Evolutionary conservation across 2,329 filamentous ascomycete genomes (phyloP).

Genomic region (Aspergillus sp.): DNA sequence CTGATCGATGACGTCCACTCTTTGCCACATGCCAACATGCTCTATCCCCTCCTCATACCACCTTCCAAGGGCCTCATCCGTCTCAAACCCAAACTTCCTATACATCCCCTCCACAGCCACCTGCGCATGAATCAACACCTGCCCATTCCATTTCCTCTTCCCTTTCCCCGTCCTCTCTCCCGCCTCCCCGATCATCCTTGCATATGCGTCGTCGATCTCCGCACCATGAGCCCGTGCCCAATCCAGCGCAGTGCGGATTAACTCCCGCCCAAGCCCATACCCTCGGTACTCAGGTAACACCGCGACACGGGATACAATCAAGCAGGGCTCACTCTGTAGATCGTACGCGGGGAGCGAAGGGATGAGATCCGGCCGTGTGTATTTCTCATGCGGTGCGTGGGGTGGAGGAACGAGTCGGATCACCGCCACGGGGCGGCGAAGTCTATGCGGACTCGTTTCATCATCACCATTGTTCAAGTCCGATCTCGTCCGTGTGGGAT

Average conservation of each 20-base stretch:
- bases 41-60: conserved; percentile 83
- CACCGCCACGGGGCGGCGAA: too few relatives aligned
- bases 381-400: conserved; percentile 56
- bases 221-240: conserved; percentile 62
- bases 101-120: conserved; percentile 61
- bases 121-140: conserved; percentile 78
- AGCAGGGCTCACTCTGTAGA: conserved; percentile 63
- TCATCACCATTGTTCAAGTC: neutral
- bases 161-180: too few relatives aligned
- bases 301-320: conserved; percentile 77
- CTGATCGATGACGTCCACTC: conserved; percentile 22
- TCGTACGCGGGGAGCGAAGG: conserved; percentile 33
- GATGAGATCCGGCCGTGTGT: conserved; percentile 18
- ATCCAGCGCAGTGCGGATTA: conserved; percentile 63
- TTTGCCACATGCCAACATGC: conserved; percentile 79
- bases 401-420: conserved; percentile 79
- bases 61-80: conserved; percentile 66
- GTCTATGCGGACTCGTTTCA: too few relatives aligned
- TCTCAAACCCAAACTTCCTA: conserved; percentile 65
- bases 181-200: conserved; percentile 25
- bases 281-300: conserved; percentile 63
- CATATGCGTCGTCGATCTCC: conserved; percentile 32
- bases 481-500: too few relatives aligned
- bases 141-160: conserved; percentile 68
- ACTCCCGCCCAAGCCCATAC: conserved; percentile 57